Conservation (phyloP, 768 basidiomycete genomes). For the Lyophyllum semitale region DNA sequence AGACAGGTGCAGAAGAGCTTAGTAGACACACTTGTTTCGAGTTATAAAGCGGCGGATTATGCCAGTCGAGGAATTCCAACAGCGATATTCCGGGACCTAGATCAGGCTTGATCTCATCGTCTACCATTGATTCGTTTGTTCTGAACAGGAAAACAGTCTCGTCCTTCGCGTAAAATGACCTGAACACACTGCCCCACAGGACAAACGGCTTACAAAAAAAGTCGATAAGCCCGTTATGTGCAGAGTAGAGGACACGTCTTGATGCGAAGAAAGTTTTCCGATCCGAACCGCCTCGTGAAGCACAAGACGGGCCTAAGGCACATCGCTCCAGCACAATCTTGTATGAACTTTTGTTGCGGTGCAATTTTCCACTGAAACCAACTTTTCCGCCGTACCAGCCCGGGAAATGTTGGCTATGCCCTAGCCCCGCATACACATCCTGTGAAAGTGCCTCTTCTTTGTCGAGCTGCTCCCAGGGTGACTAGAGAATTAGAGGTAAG, state of each 20-base stretch:
- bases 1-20: not conserved
- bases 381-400: constrained; percentile 67
- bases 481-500: constrained; percentile 31
- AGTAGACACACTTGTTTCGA: constrained; percentile 45
- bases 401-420: constrained; percentile 34
- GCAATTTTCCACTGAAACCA: constrained; percentile 47
- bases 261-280: constrained; percentile 55
- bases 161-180: constrained; percentile 65
- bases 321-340: constrained; percentile 49
- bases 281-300: constrained; percentile 63
- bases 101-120: constrained; percentile 13
- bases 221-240: constrained; percentile 30
- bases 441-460: constrained; percentile 45
- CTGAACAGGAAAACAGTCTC: constrained; percentile 53
- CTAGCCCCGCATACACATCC: constrained; percentile 41
- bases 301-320: constrained; percentile 55
- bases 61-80: constrained; percentile 52
- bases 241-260: constrained; percentile 39
- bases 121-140: constrained; percentile 47
- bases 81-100: constrained; percentile 29
- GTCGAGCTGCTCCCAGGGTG: constrained; percentile 67
- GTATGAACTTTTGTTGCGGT: constrained; percentile 24
- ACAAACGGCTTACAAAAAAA: constrained; percentile 55
- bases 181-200: constrained; percentile 54
- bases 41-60: constrained; percentile 53